Evolutionary conservation across 2,329 filamentous ascomycete genomes (phyloP), one percentile per base, ranked within the genome.

Genomic region (Rutstroemia sp.): DNA sequence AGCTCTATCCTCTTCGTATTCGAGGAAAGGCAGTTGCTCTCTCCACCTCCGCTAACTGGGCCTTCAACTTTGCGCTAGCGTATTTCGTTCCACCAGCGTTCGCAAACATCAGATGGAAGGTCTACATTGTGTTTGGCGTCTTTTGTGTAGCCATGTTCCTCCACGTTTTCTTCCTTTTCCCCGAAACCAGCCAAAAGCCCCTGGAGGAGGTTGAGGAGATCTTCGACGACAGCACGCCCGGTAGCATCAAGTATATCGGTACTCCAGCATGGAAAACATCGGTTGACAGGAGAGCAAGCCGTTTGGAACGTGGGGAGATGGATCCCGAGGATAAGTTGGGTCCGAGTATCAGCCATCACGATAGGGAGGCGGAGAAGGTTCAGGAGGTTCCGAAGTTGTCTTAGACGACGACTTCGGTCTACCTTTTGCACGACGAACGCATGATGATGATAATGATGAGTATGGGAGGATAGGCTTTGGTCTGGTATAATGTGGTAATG

Each of bases 131-230:
- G 17, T 80, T 80, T 55, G 77, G 73, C 41, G 70, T 78, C n/a
- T 79, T 79, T 67, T 78, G 76, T 61, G 70, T 71, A n/a, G 62
- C 68, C 39, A 78, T 78, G 69, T 76, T 78, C 55, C 63, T 76
- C 52, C 77, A 80, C 61, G 73, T 76, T 27, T 76, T 77, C 65
- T 81, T 83, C 61, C 63, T 76, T 49, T 83, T 82, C 69, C 79
- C 79, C 0, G 79, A 83, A 67, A 83, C 79, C 0, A 73, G 74
- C 23, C 76, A 77, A 52, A 80, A 80, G 70, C 76, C 76, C 0
- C 72, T 82, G 1, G 79, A 82, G 60, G 78, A 81, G 60, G 74
- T 78, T 2, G 75, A 77, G 49, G 68, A 69, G 42, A 76, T 79
- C 39, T 80, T 80, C 54, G 60, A 64, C 45, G 63, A 65, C 42